Base-by-base conservation (phyloP, 805 yeast species). In the Yarrowia sp. region DNA sequence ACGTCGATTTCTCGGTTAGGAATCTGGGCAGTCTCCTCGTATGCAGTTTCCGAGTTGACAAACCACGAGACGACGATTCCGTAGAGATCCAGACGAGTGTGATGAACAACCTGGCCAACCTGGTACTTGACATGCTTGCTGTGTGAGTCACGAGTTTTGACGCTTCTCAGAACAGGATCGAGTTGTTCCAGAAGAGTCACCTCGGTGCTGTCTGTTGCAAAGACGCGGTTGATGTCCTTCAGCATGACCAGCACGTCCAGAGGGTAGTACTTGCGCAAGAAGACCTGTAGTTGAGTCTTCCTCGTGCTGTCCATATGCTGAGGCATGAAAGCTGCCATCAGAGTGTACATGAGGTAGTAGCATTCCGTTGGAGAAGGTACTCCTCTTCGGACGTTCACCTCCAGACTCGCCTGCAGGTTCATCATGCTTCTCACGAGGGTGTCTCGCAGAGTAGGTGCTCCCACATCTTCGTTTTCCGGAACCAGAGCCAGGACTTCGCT, bases 171-270 rank as follows among this genome's bases (percentile, higher is more conserved):
- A 5, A 51, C 58, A 2, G 58, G 58, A 13, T 51, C 58, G 18
- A 51, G 32, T 6, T 51, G 58, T 8, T 51, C 42, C 42, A 51
- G 18, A 3, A 6, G 13, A 10, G 58, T 51, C 22, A 51, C 32
- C 24, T 51, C 58, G 0, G 31, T 14, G 9, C 42, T 35, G 33
- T 51, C 32, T 14, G 58, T 51, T 0, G 16, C 16, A 25, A 51
- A 51, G 14, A 51, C 58, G 16, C 58, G 16, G 32, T 51, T 51
- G 27, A 51, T 51, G 18, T 51, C 58, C 22, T 51, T 51, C 9
- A 51, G 9, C 58, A 51, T 51, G 12, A 51, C 42, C 58, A 51
- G 32, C 24, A 51, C 58, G 19, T 51, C 58, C 32, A 51, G 32
- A 16, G 58, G 58, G 24, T 33, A 51, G 24, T 22, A 51, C 21